Conservation (phyloP, 441 rosid genomes). For the Mallotus japonicus region DNA sequence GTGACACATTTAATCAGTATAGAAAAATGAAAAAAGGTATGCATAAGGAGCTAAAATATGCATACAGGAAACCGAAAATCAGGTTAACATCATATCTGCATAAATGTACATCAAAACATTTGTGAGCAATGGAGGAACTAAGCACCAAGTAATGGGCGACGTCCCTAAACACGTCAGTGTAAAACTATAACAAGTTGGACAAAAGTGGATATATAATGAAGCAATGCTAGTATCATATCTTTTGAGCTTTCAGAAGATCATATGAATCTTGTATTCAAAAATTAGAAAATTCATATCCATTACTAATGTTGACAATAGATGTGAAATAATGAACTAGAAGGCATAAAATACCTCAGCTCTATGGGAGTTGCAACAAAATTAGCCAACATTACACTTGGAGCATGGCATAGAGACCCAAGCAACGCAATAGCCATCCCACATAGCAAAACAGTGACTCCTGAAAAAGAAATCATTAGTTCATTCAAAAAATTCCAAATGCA, state of each 20-base stretch:
- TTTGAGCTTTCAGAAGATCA: background rate
- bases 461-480: constrained; percentile 6
- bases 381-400: constrained; percentile 81
- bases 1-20: constrained; percentile 28
- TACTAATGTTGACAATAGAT: constrained; percentile 4
- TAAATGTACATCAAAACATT: background rate
- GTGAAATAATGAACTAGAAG: background rate
- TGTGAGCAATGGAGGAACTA: background rate
- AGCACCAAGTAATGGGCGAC: background rate
- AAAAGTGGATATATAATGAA: background rate
- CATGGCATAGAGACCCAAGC: constrained; percentile 72
- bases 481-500: background rate
- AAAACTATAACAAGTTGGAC: constrained; percentile 1
- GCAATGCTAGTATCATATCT: background rate
- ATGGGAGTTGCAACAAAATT: constrained; percentile 83
- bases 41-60: background rate
- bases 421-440: constrained; percentile 79
- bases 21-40: constrained; percentile 2
- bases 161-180: background rate
- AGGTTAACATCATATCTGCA: background rate
- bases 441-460: constrained; percentile 80
- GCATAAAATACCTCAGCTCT: constrained; percentile 59
- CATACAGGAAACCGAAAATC: background rate
- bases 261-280: background rate
- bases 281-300: background rate